phyloP scores from a whole-genome alignment of 495 filamentous ascomycete species.

The Annulohypoxylon bovei region DNA sequence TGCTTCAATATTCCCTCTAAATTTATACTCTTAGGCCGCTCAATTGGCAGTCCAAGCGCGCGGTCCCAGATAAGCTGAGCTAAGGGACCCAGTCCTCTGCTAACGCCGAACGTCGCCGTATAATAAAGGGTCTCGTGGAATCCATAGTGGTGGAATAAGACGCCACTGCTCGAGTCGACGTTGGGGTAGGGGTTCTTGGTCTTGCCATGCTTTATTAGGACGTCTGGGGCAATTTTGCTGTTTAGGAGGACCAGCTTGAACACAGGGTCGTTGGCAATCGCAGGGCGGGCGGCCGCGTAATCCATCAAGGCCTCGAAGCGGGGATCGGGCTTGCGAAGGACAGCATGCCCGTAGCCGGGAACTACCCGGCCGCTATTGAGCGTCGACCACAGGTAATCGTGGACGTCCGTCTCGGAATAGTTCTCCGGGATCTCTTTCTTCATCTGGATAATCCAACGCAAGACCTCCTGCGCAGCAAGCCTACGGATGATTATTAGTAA shows the following conservation, averaged over 20 bases:
- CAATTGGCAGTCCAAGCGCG: conserved; percentile 94
- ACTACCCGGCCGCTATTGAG: conserved; percentile 95
- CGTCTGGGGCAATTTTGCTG: conserved; percentile 77
- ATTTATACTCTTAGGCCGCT: conserved; percentile 97
- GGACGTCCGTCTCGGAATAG: conserved; percentile 81
- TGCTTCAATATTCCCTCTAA: conserved; percentile 79
- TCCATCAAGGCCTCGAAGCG: conserved; percentile 96
- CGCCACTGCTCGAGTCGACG: conserved; percentile 90
- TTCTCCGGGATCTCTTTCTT: conserved; percentile 81
- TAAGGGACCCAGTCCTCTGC: conserved; percentile 87
- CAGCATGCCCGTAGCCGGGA: conserved; percentile 97
- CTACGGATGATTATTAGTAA: conserved; percentile 41
- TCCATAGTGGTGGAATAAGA: conserved; percentile 96
- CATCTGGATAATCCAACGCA: conserved; percentile 96
- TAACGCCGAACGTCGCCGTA: conserved; percentile 96
- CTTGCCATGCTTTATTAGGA: conserved; percentile 94
- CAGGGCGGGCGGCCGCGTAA: conserved; percentile 84
- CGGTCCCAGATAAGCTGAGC: conserved; percentile 97
- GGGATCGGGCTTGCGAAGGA: conserved; percentile 95
- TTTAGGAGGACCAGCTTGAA: conserved; percentile 94
- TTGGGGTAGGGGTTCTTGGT: conserved; percentile 99
- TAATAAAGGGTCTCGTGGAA: conserved; percentile 98
- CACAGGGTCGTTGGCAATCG: conserved; percentile 86
- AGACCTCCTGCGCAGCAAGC: conserved; percentile 94
- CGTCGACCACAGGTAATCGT: conserved; percentile 89